phyloP scores from a whole-genome alignment of 139 green algal genomes.

The Coccomyxa sp. region DNA sequence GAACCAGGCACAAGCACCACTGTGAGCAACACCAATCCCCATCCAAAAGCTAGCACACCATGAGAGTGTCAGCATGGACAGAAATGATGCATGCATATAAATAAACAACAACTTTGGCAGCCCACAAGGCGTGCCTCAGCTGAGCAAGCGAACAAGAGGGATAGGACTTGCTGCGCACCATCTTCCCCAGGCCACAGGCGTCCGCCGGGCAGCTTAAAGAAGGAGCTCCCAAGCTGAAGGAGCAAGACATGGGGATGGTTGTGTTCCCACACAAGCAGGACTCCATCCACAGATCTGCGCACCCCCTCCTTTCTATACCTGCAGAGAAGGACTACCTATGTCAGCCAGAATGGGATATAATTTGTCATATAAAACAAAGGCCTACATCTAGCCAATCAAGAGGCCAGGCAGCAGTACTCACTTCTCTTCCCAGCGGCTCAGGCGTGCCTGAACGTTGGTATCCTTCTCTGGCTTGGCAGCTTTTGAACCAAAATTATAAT shows the following conservation, averaged over 20 bases:
- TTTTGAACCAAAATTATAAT: slow-evolving; percentile 91
- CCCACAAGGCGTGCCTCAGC: not conserved
- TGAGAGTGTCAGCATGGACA: not conserved
- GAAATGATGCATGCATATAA: not conserved
- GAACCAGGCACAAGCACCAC: not conserved
- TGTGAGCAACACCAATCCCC: not conserved
- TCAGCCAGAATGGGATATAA: not conserved
- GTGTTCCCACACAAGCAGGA: slow-evolving; percentile 89
- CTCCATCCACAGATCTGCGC: slow-evolving; percentile 77
- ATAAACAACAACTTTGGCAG: not conserved
- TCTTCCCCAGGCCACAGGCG: slow-evolving; percentile 85
- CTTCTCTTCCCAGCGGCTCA: slow-evolving; percentile 76
- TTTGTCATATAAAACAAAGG: not conserved
- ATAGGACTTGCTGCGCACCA: slow-evolving; percentile 41
- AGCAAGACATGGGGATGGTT: slow-evolving; percentile 91
- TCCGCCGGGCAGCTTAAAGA: slow-evolving; percentile 89
- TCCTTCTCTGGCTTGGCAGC: slow-evolving; percentile 76
- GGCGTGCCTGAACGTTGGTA: slow-evolving; percentile 38
- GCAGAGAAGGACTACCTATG: slow-evolving; percentile 2
- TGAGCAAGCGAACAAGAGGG: not conserved
- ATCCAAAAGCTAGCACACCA: not conserved
- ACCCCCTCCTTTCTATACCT: slow-evolving; percentile 83
- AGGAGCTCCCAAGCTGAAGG: slow-evolving; percentile 68
- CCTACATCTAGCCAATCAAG: not conserved
- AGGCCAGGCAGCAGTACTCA: slow-evolving; percentile 29